Evolutionary conservation across 805 yeast genomes (phyloP), one percentile per base, ranked within the genome.

Genomic region (Limtongia smithiae): DNA sequence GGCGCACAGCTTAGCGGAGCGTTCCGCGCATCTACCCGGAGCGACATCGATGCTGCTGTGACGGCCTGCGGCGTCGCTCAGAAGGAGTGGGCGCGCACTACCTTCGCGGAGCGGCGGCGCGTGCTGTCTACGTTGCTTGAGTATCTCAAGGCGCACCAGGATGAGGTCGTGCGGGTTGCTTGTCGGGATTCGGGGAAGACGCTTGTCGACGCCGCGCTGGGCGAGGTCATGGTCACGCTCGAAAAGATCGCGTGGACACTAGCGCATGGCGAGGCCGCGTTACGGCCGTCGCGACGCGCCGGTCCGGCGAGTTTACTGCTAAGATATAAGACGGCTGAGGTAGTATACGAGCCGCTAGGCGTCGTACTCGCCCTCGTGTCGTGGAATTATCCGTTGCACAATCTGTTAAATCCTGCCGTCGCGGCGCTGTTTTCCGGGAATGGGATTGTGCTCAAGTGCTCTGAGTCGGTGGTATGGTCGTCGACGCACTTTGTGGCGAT

Each of bases 301-400:
- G 96, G 96, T 0, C 91, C 97, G 18, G 76, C 93, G 2, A 88
- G 85, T 62, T 69, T 86, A 57, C 77, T 93, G 52, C 82, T 93
- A 83, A 37, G 53, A 25, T 88, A 91, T 74, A 93, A 93, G 66
- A 83, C 83, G 47, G 97, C 96, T 3, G 93, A 91, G 68, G 91
- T 93, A 15, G 75, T 94, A 55, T 93, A 93, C 66, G 95, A 90
- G 66, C 97, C 98, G 0, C 68, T 91, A 47, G 93, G 93, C 5
- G 87, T 85, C 11, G 91, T 91, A 22, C 78, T 94, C 6, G 95
- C 97, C 0, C 73, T 93, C 52, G 87, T 93, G 1, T 86, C 96
- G 3, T 93, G 99, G 99, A 93, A 93, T 64, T 93, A 93, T 65
- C 98, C 99, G 0, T 82, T 93, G 67, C 98, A 93, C 66, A 93